These are phyloP conservation scores for Fomitopsis palustris DNA, from an alignment of 1,284 basidiomycete species.

Conservation along the genomic window DNA sequence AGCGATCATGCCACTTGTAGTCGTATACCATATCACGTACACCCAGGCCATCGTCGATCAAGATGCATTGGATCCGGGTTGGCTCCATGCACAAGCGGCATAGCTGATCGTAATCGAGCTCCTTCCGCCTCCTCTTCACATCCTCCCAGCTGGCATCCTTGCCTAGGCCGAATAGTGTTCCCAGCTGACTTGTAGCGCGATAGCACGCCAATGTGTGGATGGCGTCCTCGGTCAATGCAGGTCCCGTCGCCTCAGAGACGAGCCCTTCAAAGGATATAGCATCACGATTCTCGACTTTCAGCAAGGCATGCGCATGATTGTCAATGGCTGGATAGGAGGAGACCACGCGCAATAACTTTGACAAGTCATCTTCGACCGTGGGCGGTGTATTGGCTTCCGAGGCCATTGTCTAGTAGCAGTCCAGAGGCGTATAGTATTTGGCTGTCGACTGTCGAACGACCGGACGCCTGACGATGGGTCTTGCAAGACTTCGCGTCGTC, in stretches of 20 bases:
- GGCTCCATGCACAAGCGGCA: constrained; percentile 51
- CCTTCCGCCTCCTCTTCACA: constrained; percentile 44
- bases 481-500: too few species aligned
- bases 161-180: constrained; percentile 41
- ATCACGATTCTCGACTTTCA: constrained; percentile 43
- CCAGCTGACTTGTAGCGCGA: constrained; percentile 54
- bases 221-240: constrained; percentile 48
- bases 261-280: constrained; percentile 55
- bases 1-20: constrained; percentile 58
- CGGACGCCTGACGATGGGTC: too few species aligned
- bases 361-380: constrained; percentile 14
- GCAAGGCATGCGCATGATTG: constrained; percentile 73
- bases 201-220: constrained; percentile 53
- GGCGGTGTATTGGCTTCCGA: not conserved
- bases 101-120: constrained; percentile 48
- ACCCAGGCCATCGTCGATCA: constrained; percentile 70
- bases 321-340: constrained; percentile 53
- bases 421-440: too few species aligned
- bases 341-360: constrained; percentile 15
- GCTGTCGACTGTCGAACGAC: too few species aligned
- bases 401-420: too few species aligned
- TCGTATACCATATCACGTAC: constrained; percentile 44
- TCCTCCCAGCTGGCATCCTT: constrained; percentile 50
- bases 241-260: constrained; percentile 58
- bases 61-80: constrained; percentile 56